Percentiles rank a stretch among this genome's conserved stretches.
Conservation (phyloP, 805 yeast genomes). For the Candida gorgasii region DNA sequence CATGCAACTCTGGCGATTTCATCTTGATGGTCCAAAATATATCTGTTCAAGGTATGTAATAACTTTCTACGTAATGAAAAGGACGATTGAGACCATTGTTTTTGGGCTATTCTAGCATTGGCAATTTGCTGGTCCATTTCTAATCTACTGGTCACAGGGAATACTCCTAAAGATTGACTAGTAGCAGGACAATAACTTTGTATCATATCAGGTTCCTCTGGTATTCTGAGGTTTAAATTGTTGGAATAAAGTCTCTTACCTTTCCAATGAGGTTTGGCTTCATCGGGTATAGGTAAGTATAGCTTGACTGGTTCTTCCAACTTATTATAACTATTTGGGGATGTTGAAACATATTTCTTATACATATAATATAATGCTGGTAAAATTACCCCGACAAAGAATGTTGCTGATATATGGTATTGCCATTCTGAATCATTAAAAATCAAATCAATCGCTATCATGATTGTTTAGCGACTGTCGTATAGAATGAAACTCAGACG, state of each 20-base stretch:
- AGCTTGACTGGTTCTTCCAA: constrained; percentile 49
- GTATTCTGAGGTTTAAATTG: constrained; percentile 52
- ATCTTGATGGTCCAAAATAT: constrained; percentile 78
- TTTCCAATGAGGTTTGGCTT: constrained; percentile 89
- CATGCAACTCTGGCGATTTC: constrained; percentile 90
- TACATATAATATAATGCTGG: constrained; percentile 37
- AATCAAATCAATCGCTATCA: constrained; percentile 45
- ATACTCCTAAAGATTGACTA: constrained; percentile 80
- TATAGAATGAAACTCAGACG: background rate
- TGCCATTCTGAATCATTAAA: constrained; percentile 45
- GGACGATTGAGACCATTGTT: constrained; percentile 49
- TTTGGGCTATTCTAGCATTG: constrained; percentile 57
- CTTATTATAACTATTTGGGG: constrained; percentile 42
- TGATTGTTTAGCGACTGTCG: constrained; percentile 11
- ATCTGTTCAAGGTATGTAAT: constrained; percentile 68
- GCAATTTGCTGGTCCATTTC: constrained; percentile 70
- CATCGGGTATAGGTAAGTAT: constrained; percentile 63
- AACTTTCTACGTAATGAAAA: constrained; percentile 70
- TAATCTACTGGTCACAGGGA: constrained; percentile 58
- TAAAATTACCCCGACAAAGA: constrained; percentile 39
- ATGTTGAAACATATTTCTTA: constrained; percentile 35
- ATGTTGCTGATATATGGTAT: constrained; percentile 46
- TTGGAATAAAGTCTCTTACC: constrained; percentile 72
- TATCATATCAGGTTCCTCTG: constrained; percentile 64
- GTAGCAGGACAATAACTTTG: constrained; percentile 96